These are phyloP conservation scores for Colletotrichum siamense DNA, from an alignment of 2,329 filamentous ascomycete genomes.

Conservation along the genomic window DNA sequence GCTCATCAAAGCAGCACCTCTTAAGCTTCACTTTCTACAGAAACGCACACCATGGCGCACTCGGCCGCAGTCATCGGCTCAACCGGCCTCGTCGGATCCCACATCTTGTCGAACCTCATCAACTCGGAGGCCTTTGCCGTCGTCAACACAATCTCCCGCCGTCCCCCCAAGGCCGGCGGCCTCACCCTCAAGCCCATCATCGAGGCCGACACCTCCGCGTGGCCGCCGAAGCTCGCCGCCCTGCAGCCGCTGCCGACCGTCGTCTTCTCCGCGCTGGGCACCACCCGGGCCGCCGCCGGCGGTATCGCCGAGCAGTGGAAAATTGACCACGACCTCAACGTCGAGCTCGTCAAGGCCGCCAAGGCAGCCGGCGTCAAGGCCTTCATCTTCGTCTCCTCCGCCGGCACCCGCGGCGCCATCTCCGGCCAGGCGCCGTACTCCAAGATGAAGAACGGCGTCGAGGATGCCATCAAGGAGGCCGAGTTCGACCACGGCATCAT, in stretches of 20 bases:
- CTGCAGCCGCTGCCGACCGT: slow-evolving; percentile 62
- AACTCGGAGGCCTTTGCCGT: slow-evolving; percentile 54
- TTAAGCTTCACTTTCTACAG: not conserved
- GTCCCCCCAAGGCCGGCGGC: slow-evolving; percentile 57
- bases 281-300: slow-evolving; percentile 78
- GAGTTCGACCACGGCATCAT: slow-evolving; percentile 83
- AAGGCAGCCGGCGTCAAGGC: slow-evolving; percentile 74
- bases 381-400: slow-evolving; percentile 77
- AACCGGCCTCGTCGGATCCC: slow-evolving; percentile 73
- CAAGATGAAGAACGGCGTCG: slow-evolving; percentile 86
- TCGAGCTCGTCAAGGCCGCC: slow-evolving; percentile 78
- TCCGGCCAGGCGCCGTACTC: slow-evolving; percentile 53
- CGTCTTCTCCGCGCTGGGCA: slow-evolving; percentile 82
- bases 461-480: slow-evolving; percentile 74
- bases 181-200: slow-evolving; percentile 64
- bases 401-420: slow-evolving; percentile 48
- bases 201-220: slow-evolving; percentile 71
- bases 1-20: not conserved
- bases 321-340: slow-evolving; percentile 87
- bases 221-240: slow-evolving; percentile 65
- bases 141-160: slow-evolving; percentile 71
- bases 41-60: slow-evolving; percentile 7
- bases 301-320: slow-evolving; percentile 81
- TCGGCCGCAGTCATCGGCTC: slow-evolving; percentile 58
- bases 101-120: slow-evolving; percentile 75